phyloP scores from a whole-genome alignment of 2,329 filamentous ascomycete genomes.

The Colletotrichum caudatum region DNA sequence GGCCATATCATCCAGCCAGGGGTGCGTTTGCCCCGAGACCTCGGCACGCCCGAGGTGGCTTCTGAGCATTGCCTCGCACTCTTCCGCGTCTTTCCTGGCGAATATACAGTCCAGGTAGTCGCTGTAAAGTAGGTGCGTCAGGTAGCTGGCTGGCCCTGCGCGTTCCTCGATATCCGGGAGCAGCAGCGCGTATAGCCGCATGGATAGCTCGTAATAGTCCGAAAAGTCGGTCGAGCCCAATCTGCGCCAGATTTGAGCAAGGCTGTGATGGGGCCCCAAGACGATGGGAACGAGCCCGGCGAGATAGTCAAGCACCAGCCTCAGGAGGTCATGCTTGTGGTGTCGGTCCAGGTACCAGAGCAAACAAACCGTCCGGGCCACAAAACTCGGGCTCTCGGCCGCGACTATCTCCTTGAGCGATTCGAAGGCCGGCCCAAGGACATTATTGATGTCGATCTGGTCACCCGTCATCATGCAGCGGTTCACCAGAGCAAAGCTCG shows the following conservation, averaged over 20 bases:
- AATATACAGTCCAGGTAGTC: conserved; percentile 52
- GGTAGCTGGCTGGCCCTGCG: conserved; percentile 49
- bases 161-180: conserved; percentile 49
- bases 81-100: conserved; percentile 45
- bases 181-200: conserved; percentile 49
- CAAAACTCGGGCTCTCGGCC: conserved; percentile 51
- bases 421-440: conserved; percentile 52
- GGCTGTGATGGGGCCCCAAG: conserved; percentile 47
- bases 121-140: conserved; percentile 51
- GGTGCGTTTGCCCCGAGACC: conserved; percentile 47
- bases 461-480: conserved; percentile 51
- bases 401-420: conserved; percentile 51
- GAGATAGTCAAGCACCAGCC: conserved; percentile 50
- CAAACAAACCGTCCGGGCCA: conserved; percentile 51
- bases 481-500: conserved; percentile 51
- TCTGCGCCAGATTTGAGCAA: conserved; percentile 50
- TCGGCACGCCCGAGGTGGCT: conserved; percentile 48
- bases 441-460: conserved; percentile 48
- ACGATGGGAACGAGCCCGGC: conserved; percentile 48
- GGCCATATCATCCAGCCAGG: conserved; percentile 50
- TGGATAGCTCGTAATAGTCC: conserved; percentile 50
- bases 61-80: conserved; percentile 48
- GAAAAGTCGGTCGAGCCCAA: conserved; percentile 49
- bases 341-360: conserved; percentile 52
- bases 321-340: conserved; percentile 50